Conservation (phyloP, 2,329 filamentous ascomycete species). For the Aaosphaeria arxii region DNA sequence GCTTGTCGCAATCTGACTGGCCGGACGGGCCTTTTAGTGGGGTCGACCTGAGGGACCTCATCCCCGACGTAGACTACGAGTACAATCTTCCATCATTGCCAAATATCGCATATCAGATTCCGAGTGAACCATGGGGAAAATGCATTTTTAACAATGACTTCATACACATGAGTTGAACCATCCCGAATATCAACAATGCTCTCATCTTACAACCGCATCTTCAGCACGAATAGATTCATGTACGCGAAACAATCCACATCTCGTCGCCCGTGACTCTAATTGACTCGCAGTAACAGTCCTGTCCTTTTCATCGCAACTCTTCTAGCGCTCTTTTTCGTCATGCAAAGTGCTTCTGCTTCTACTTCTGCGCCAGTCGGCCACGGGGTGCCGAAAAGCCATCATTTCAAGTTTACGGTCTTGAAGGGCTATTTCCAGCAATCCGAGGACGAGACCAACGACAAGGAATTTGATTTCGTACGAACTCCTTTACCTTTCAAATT, state of each 20-base stretch:
- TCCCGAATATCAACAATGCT: too few relatives aligned
- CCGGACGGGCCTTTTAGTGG: too few relatives aligned
- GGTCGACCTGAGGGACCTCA: too few relatives aligned
- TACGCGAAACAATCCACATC: too few relatives aligned
- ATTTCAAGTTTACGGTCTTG: conserved; percentile 59
- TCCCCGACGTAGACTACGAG: too few relatives aligned
- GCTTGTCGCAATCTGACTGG: too few relatives aligned
- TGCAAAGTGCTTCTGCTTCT: conserved; percentile 4
- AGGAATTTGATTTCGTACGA: conserved; percentile 61
- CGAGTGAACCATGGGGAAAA: too few relatives aligned
- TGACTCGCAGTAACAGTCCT: background rate
- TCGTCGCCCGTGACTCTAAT: too few relatives aligned
- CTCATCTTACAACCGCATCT: background rate
- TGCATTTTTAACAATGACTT: too few relatives aligned
- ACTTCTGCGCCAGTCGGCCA: background rate
- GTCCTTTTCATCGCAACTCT: conserved; percentile 7
- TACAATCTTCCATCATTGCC: too few relatives aligned
- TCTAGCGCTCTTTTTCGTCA: conserved; percentile 5
- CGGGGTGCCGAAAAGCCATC: conserved; percentile 7
- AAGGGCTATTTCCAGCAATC: conserved; percentile 64
- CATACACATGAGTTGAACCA: too few relatives aligned
- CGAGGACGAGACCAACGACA: conserved; percentile 53
- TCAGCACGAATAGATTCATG: background rate
- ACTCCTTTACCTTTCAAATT: background rate
- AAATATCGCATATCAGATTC: too few relatives aligned